Evolutionary conservation across 305 asterid species (phyloP), one percentile per base, ranked within the genome.

Genomic region (Fraxinus greggii): DNA sequence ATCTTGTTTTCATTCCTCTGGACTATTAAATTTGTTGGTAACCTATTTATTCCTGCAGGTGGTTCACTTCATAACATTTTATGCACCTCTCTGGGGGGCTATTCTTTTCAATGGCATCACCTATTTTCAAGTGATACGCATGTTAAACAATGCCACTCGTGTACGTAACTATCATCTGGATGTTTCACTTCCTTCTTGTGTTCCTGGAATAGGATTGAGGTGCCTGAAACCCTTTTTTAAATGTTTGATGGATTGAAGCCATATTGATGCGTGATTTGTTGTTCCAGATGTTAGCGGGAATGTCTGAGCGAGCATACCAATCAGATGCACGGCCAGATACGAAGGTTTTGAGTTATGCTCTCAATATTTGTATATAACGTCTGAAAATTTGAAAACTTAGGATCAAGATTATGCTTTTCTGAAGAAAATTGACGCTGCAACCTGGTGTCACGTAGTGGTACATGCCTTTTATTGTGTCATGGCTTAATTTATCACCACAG

Each of bases 11-110:
- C 23, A 21, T 35, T 79, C 56, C 54, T 12, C 26, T 51, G 24
- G 59, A 69, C 17, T 26, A 29, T 38, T 75, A 56, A 75, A 23
- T 72, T 76, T 36, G 78, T 54, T 35, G 82, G 70, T 80, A n/a
- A 51, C 77, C 70, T 75, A 13, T 78, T 75, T 86, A 17, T 81
- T 78, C 76, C 79, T 88, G 92, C 97, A 96, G 99, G 93, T 81
- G 78, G 93, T 92, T 85, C 98, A 96, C 86, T 92, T 96, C 78
- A 76, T 93, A 76, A 96, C 99, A 35, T 96, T 96, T 86, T 96
- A 96, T 88, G 93, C 98, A 76, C 98, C 99, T 80, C 94, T 96
- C 73, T 96, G 99, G 98, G 95, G 94, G 80, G 99, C 99, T 51
- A 93, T 94, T 90, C 97, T 96, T 78, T 96, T 96, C 94, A 94